Evolutionary conservation across 1,284 basidiomycete genomes (phyloP).

Genomic region (Ganoderma sinense): DNA sequence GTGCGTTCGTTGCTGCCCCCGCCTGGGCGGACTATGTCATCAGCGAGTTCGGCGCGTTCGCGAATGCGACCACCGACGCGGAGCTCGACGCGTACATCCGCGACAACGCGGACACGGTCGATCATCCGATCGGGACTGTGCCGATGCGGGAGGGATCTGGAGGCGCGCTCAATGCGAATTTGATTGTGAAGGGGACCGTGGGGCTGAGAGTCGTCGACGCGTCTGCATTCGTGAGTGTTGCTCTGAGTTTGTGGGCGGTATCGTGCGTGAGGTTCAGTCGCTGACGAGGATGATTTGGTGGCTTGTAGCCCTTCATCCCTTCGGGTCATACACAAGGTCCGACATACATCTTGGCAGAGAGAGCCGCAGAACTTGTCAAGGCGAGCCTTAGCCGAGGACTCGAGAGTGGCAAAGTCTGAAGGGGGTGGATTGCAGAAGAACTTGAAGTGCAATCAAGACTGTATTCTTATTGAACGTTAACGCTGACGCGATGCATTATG

Average conservation of each 20-base stretch:
- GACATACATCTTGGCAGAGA: constrained; percentile 1
- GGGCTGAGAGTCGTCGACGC: constrained; percentile 25
- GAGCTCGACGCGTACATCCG: constrained; percentile 29
- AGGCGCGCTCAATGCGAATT: constrained; percentile 59
- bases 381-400: neutral
- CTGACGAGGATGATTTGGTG: neutral
- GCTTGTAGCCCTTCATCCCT: constrained; percentile 4
- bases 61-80: constrained; percentile 29
- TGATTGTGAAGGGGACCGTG: constrained; percentile 51
- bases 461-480: too few species aligned
- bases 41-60: constrained; percentile 24
- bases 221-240: constrained; percentile 12
- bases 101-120: constrained; percentile 24
- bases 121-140: constrained; percentile 35
- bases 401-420: neutral
- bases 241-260: neutral
- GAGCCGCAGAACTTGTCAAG: neutral
- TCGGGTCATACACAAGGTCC: constrained; percentile 8
- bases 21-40: constrained; percentile 30
- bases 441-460: neutral
- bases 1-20: constrained; percentile 24
- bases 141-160: constrained; percentile 29
- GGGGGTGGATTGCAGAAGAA: neutral
- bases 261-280: neutral
- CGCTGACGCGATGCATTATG: neutral